Base-by-base conservation (phyloP, 2,329 filamentous ascomycete genomes). In the Scopulariopsis brevicaulis region DNA sequence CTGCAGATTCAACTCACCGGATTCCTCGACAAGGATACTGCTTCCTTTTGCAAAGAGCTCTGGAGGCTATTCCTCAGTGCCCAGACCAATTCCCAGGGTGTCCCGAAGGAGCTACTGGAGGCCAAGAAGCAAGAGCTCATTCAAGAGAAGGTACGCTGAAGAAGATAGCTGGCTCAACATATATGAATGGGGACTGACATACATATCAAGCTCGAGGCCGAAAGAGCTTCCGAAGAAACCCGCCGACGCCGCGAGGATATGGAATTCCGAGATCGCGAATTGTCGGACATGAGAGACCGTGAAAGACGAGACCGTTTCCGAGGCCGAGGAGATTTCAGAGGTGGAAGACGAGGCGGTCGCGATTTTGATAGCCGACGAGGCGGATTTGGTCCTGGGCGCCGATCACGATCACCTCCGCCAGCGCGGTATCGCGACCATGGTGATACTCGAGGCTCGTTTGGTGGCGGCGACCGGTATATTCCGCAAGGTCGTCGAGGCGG, bases 81-180 rank as follows among this genome's bases (percentile, higher is more conserved):
- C 11, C 94, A 99, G 71, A 77, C 81, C 48, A 96, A 86, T 69
- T 85, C 90, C 0, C 88, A 94, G 68, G 94, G 94, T 58, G 91
- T 99, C 14, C 93, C 94, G 0, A 93, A 96, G 71, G 92, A 96
- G 71, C 78, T 99, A 50, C 75, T 99, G 2, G 94, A 99, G 70
- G 92, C 93, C 0, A 99, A 99, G 78, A 99, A 97, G 73, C 75
- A 89, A 52, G 94, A 99, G 72, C 77, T 99, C 54, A 90, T 94
- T 61, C 90, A 96, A 72, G 91, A 96, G 73, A 96, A 96, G 86
- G 93, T 95, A 70, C 37, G 68, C 48, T 37, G n/a, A 24, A 11
- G 11, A 12, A 50, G n/a, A 50, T 11, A 11, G 46, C 20, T 4
- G 34, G 12, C 46, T 22, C 24, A 8, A 50, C 12, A 32, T 11